A percentile compares a stretch with the other conserved stretches of the same genome.
These are phyloP conservation scores for Aureobasidium musti DNA, from an alignment of 2,329 filamentous ascomycete genomes.

Conservation along the genomic window DNA sequence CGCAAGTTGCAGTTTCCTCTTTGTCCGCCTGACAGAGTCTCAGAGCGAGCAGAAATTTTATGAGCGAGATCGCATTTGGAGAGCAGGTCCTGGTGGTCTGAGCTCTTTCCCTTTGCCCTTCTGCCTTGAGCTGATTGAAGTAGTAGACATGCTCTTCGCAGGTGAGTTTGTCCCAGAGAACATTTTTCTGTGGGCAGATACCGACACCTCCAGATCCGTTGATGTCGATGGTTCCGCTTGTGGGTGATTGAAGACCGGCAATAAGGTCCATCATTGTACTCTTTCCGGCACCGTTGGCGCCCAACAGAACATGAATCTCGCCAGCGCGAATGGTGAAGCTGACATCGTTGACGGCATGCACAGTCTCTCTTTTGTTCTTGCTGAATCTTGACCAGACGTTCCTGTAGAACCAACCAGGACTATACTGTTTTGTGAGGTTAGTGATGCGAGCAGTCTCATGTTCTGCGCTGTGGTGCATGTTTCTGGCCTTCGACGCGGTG, in stretches of 20 bases:
- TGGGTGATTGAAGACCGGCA: constrained; percentile 76
- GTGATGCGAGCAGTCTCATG: constrained; percentile 66
- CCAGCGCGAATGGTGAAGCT: constrained; percentile 71
- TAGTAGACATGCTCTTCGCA: constrained; percentile 82
- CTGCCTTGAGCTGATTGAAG: constrained; percentile 79
- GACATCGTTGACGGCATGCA: constrained; percentile 76
- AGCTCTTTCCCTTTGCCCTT: constrained; percentile 58
- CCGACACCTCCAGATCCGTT: constrained; percentile 78
- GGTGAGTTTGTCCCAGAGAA: constrained; percentile 86
- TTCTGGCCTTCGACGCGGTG: constrained; percentile 62
- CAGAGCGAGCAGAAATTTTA: constrained; percentile 71
- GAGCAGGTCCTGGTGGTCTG: constrained; percentile 64
- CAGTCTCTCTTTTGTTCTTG: constrained; percentile 60
- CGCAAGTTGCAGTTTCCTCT: constrained; percentile 85
- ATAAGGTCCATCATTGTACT: constrained; percentile 87
- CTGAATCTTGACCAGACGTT: constrained; percentile 51
- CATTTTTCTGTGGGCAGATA: constrained; percentile 90
- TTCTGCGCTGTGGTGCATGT: constrained; percentile 40
- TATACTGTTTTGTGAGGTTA: constrained; percentile 76
- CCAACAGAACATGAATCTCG: constrained; percentile 82
- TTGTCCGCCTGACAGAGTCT: constrained; percentile 88
- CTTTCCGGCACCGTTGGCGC: constrained; percentile 89
- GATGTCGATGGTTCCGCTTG: constrained; percentile 73
- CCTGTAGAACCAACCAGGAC: constrained; percentile 60
- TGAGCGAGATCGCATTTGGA: constrained; percentile 70